Conservation (phyloP, 108 stramenopile genomes). For the Hondaea fermentalgiana region DNA sequence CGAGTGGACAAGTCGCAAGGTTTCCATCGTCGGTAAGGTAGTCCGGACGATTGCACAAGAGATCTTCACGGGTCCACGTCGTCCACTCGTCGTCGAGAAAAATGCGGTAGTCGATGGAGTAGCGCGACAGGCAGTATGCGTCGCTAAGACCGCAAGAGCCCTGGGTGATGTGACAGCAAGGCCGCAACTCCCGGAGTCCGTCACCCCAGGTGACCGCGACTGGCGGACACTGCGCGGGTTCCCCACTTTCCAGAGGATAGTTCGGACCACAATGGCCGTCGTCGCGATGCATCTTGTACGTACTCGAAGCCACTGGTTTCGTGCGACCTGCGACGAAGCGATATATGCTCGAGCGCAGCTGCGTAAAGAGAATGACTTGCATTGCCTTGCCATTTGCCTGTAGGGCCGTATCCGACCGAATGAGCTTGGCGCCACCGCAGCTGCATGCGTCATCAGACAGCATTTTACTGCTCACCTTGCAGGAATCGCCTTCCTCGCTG, state of each 20-base stretch:
- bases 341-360: neutral
- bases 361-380: neutral
- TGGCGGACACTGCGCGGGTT: conserved; percentile 1
- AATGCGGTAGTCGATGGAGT: neutral
- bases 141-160: neutral
- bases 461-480: conserved; percentile 10
- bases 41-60: neutral
- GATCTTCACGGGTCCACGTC: neutral
- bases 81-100: neutral
- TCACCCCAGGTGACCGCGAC: neutral
- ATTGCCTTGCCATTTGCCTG: neutral
- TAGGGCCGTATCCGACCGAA: neutral
- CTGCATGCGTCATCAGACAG: conserved; percentile 2
- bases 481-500: neutral
- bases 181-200: neutral
- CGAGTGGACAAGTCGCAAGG: neutral
- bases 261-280: neutral
- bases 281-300: conserved; percentile 18
- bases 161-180: neutral
- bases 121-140: neutral
- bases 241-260: neutral
- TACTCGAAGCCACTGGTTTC: neutral
- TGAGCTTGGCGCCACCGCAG: neutral
- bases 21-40: neutral
- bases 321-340: neutral